Conservation (phyloP, 768 basidiomycete genomes). For the Clathrus columnatus region DNA sequence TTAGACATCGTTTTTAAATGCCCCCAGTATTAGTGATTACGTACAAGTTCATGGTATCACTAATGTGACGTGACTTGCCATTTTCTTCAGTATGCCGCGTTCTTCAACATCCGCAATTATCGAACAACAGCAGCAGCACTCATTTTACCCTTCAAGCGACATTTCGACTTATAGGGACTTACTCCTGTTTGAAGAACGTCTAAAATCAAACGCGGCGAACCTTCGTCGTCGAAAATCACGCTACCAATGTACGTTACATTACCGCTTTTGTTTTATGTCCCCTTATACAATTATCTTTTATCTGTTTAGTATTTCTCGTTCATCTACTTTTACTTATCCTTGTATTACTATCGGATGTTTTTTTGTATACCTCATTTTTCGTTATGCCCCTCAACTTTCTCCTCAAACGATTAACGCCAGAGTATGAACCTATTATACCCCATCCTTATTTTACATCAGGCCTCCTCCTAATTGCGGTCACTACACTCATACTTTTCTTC, state of each 20-base stretch:
- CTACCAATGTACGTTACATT: slow-evolving; percentile 59
- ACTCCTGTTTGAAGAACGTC: slow-evolving; percentile 89
- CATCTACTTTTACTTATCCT: slow-evolving; percentile 59
- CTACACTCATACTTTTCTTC: slow-evolving; percentile 89
- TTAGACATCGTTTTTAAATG: too few relatives aligned
- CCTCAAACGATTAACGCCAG: slow-evolving; percentile 45
- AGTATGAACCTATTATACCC: slow-evolving; percentile 36
- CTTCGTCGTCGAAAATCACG: slow-evolving; percentile 71
- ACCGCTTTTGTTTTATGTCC: background rate
- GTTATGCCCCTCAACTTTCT: slow-evolving; percentile 49
- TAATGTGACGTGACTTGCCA: too few relatives aligned
- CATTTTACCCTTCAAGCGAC: slow-evolving; percentile 62
- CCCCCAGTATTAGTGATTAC: too few relatives aligned
- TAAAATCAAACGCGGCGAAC: slow-evolving; percentile 85
- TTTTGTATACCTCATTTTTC: slow-evolving; percentile 61
- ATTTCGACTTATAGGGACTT: slow-evolving; percentile 78
- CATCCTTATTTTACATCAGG: slow-evolving; percentile 75
- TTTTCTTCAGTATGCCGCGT: background rate
- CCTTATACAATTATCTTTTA: slow-evolving; percentile 18
- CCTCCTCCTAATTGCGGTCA: slow-evolving; percentile 77
- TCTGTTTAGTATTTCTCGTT: slow-evolving; percentile 56
- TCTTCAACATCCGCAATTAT: background rate
- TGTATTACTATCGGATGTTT: slow-evolving; percentile 67
- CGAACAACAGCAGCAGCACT: background rate
- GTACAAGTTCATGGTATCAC: too few relatives aligned